These are phyloP conservation scores for Carex parvula DNA, from an alignment of 176 grass and related monocot genomes.

Conservation along the genomic window DNA sequence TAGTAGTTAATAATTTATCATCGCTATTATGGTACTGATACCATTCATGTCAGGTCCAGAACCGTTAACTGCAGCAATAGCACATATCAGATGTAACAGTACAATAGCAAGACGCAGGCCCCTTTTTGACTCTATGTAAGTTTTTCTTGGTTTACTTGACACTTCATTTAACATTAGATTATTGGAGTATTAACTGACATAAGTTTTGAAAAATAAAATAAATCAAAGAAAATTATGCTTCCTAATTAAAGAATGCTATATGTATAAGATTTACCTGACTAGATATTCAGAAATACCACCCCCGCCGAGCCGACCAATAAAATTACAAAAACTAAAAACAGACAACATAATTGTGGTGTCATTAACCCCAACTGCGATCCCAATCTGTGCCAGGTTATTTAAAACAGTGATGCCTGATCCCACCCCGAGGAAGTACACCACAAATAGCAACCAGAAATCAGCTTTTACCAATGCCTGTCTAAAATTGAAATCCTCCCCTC, in stretches of 20 bases:
- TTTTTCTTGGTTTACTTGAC: not conserved
- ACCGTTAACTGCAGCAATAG: not conserved
- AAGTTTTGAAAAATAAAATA: not conserved
- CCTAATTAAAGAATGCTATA: constrained; percentile 6
- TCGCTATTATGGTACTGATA: no score
- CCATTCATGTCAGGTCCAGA: not conserved
- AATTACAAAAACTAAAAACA: constrained; percentile 93
- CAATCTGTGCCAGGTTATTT: constrained; percentile 94
- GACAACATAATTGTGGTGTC: constrained; percentile 69
- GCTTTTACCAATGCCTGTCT: constrained; percentile 82
- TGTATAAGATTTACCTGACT: constrained; percentile 56
- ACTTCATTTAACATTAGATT: not conserved
- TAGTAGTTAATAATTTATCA: not conserved
- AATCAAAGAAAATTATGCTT: not conserved
- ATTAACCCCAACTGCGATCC: constrained; percentile 61
- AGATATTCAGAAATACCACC: constrained; percentile 67
- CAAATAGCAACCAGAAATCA: constrained; percentile 92
- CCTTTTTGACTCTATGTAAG: not conserved
- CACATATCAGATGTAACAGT: not conserved
- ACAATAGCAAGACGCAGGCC: not conserved
- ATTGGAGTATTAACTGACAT: not conserved
- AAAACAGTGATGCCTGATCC: constrained; percentile 86
- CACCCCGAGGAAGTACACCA: constrained; percentile 70
- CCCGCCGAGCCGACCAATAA: constrained; percentile 79
- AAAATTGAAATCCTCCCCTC: constrained; percentile 90